Evolutionary conservation across 1,139 yeast genomes (phyloP).

Genomic region (Magnusiomyces sp.): DNA sequence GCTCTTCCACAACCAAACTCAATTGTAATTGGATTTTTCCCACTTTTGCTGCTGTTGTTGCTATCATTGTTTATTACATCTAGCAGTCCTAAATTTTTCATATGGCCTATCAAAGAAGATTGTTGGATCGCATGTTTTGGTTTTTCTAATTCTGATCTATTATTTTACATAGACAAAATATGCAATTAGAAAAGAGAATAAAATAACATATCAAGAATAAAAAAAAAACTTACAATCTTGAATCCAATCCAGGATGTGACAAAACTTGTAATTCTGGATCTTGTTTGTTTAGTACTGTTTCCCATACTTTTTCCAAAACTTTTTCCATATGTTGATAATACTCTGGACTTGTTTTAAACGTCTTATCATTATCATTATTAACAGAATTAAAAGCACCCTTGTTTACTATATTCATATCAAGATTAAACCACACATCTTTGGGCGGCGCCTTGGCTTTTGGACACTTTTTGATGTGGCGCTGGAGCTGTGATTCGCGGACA

Average conservation of each 20-base stretch:
- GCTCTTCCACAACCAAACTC: slow-evolving; percentile 93
- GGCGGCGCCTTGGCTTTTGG: slow-evolving; percentile 36
- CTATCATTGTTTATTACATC: slow-evolving; percentile 15
- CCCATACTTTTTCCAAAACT: slow-evolving; percentile 26
- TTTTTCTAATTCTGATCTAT: slow-evolving; percentile 38
- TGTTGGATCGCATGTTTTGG: slow-evolving; percentile 79
- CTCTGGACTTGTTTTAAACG: background rate
- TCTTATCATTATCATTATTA: slow-evolving; percentile 3
- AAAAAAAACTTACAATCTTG: slow-evolving; percentile 30
- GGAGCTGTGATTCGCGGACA: slow-evolving; percentile 53
- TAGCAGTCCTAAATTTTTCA: slow-evolving; percentile 41
- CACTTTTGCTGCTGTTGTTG: slow-evolving; percentile 10
- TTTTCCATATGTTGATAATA: slow-evolving; percentile 32
- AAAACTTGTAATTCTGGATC: slow-evolving; percentile 16
- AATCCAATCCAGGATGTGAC: slow-evolving; percentile 28
- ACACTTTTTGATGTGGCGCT: slow-evolving; percentile 55
- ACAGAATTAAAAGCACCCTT: background rate
- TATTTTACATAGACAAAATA: background rate
- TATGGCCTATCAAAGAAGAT: slow-evolving; percentile 66
- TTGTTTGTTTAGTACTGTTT: slow-evolving; percentile 11
- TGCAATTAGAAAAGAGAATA: background rate
- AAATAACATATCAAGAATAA: too few species aligned
- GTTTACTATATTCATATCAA: slow-evolving; percentile 35
- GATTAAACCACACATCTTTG: slow-evolving; percentile 39
- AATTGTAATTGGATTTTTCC: slow-evolving; percentile 41